phyloP scores from a whole-genome alignment of 345 rosid species.

The Hibiscus mutabilis region DNA sequence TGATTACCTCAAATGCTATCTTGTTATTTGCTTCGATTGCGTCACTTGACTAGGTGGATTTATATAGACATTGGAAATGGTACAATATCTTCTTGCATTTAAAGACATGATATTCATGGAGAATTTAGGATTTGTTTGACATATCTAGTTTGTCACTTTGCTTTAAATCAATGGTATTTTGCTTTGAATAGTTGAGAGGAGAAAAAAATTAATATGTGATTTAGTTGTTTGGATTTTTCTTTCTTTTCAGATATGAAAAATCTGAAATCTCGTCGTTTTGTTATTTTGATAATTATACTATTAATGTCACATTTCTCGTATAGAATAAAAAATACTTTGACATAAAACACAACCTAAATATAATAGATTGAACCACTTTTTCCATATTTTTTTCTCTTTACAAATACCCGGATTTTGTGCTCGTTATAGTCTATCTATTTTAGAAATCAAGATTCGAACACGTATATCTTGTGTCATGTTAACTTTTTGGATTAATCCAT shows the following conservation, averaged over 20 bases:
- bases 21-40: not conserved
- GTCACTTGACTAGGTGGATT: not conserved
- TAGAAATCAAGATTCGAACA: not conserved
- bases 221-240: not conserved
- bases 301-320: not conserved
- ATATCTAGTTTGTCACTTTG: not conserved
- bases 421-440: too few relatives aligned
- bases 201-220: not conserved
- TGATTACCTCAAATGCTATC: too few relatives aligned
- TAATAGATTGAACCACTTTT: too few relatives aligned
- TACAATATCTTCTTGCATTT: not conserved
- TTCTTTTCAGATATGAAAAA: not conserved
- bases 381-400: too few relatives aligned
- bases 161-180: not conserved
- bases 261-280: not conserved
- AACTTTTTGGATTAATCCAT: too few relatives aligned
- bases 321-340: not conserved
- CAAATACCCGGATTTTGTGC: too few relatives aligned
- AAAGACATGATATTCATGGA: not conserved
- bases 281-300: not conserved
- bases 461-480: too few relatives aligned
- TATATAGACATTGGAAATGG: not conserved
- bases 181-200: not conserved
- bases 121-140: not conserved
- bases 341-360: too few relatives aligned